phyloP scores from a whole-genome alignment of 495 filamentous ascomycete species.

The Penicillium angulare region DNA sequence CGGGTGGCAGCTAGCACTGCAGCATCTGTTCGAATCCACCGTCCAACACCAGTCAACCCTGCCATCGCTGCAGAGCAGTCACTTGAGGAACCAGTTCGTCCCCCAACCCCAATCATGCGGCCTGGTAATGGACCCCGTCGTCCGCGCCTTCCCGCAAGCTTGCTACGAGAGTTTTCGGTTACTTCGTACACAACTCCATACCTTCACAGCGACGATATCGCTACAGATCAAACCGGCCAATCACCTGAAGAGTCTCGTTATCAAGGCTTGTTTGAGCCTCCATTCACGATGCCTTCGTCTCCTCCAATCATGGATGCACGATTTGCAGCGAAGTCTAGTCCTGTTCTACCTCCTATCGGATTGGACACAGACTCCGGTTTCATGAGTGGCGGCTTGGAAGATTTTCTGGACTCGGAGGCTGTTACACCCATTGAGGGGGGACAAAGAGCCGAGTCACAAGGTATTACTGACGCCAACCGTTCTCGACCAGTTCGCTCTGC shows the following conservation, averaged over 20 bases:
- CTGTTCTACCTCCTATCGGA: constrained; percentile 63
- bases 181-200: constrained; percentile 51
- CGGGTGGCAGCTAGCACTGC: constrained; percentile 84
- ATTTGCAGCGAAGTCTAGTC: constrained; percentile 66
- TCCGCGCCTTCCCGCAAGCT: constrained; percentile 31
- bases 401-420: constrained; percentile 53
- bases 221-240: constrained; percentile 30
- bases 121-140: constrained; percentile 33
- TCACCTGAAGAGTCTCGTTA: constrained; percentile 49
- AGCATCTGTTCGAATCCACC: constrained; percentile 81
- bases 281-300: constrained; percentile 70
- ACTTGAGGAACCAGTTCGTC: constrained; percentile 74
- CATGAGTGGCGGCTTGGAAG: constrained; percentile 71
- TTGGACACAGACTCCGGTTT: constrained; percentile 71
- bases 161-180: constrained; percentile 45
- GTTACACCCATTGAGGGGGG: constrained; percentile 35
- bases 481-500: constrained; percentile 43
- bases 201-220: constrained; percentile 37
- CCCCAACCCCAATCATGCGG: constrained; percentile 75
- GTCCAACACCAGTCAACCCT: constrained; percentile 65
- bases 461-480: constrained; percentile 41
- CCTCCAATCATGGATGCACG: constrained; percentile 65
- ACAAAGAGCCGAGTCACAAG: constrained; percentile 30
- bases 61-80: constrained; percentile 49
- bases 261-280: constrained; percentile 47